A percentile compares a stretch with the other conserved stretches of the same genome.
These are phyloP conservation scores for Abrus precatorius DNA, from an alignment of 306 rosid genomes.

Conservation along the genomic window DNA sequence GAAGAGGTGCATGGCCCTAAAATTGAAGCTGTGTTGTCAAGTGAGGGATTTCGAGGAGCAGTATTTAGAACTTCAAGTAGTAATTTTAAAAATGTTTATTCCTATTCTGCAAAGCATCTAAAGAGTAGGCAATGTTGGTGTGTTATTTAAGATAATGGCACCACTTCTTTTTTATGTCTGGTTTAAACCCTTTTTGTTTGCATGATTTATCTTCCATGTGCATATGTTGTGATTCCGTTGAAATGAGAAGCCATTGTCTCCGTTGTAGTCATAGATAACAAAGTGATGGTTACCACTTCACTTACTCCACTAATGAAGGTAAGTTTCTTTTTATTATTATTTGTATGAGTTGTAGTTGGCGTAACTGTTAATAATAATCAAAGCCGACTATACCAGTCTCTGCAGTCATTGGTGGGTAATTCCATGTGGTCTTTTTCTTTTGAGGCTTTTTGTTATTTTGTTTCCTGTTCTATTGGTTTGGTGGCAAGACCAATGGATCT, in stretches of 20 bases:
- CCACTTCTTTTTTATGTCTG: neutral
- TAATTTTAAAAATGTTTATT: conserved; percentile 2
- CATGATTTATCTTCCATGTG: neutral
- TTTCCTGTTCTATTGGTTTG: neutral
- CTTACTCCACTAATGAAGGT: conserved; percentile 11
- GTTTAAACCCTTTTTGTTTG: neutral
- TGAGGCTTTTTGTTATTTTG: neutral
- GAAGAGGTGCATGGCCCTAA: neutral
- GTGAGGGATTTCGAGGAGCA: neutral
- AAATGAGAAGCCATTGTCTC: conserved; percentile 5
- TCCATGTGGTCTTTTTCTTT: conserved; percentile 25
- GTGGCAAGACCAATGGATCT: conserved; percentile 2
- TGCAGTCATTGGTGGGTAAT: neutral
- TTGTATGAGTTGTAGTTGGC: conserved; percentile 19
- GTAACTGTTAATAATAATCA: conserved; percentile 20
- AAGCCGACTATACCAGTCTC: conserved; percentile 4
- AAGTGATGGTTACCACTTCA: conserved; percentile 1
- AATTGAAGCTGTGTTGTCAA: neutral
- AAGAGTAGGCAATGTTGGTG: neutral
- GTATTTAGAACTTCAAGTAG: neutral
- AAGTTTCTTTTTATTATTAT: conserved; percentile 17
- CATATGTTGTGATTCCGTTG: neutral
- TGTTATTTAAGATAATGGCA: neutral
- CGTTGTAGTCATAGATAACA: neutral
- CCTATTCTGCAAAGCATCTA: neutral